These are phyloP conservation scores for Spizellomyces sp. DNA, from an alignment of 192 early-diverging fungal species.

Conservation along the genomic window DNA sequence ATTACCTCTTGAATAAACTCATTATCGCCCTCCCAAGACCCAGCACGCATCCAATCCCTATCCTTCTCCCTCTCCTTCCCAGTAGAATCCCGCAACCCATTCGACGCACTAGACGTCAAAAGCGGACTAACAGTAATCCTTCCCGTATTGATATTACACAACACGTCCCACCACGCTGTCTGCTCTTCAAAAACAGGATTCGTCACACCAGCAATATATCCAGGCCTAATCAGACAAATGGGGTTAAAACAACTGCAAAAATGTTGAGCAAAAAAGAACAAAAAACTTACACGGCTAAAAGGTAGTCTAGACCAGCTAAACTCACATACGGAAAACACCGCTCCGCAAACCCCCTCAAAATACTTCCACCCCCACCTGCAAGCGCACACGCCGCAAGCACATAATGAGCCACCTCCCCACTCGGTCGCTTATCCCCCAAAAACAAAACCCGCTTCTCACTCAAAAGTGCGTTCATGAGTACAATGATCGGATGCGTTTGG, in stretches of 20 bases:
- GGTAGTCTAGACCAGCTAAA: slow-evolving; percentile 80
- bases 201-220: slow-evolving; percentile 95
- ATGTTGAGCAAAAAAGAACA: not conserved
- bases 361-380: slow-evolving; percentile 85
- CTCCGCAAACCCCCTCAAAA: slow-evolving; percentile 82
- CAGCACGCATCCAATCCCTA: slow-evolving; percentile 36
- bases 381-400: slow-evolving; percentile 88
- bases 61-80: slow-evolving; percentile 29
- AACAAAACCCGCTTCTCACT: slow-evolving; percentile 94
- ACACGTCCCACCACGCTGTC: slow-evolving; percentile 93
- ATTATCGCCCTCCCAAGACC: slow-evolving; percentile 39
- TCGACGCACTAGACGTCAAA: slow-evolving; percentile 26
- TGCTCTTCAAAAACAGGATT: slow-evolving; percentile 96
- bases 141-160: slow-evolving; percentile 91
- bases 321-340: slow-evolving; percentile 91
- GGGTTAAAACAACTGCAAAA: slow-evolving; percentile 9
- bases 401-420: slow-evolving; percentile 90
- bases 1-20: slow-evolving; percentile 29
- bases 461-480: slow-evolving; percentile 87
- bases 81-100: not conserved
- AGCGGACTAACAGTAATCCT: slow-evolving; percentile 90
- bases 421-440: slow-evolving; percentile 85
- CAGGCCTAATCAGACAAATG: slow-evolving; percentile 48
- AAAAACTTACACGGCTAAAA: slow-evolving; percentile 70
- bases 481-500: slow-evolving; percentile 81